These are phyloP conservation scores for Fusarium compactum DNA, from an alignment of 2,329 filamentous ascomycete species.

Conservation along the genomic window DNA sequence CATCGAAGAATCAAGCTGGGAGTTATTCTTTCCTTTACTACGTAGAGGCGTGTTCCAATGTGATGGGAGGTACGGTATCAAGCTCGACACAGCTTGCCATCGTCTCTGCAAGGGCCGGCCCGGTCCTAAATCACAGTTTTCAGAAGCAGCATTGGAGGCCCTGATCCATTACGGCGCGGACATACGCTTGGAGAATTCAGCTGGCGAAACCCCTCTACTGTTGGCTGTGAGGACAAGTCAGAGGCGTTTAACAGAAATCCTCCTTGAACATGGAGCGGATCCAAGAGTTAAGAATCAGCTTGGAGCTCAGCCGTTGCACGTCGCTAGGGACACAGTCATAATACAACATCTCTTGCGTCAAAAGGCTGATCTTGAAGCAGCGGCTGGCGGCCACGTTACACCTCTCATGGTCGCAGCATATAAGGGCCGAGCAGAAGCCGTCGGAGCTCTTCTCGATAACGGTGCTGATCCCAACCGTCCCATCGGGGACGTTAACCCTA, in stretches of 20 bases:
- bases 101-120: no score
- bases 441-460: background rate
- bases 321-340: accelerated
- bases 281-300: accelerated
- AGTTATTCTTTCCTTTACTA: accelerated
- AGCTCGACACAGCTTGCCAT: no score
- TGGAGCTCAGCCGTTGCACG: background rate
- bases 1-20: no score
- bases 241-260: accelerated
- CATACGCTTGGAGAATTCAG: no score
- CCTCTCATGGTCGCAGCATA: background rate
- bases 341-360: accelerated
- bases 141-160: no score
- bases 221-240: accelerated
- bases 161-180: no score
- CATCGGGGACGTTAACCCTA: accelerated
- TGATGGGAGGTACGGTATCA: accelerated
- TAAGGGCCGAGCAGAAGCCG: background rate
- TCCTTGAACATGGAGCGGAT: background rate
- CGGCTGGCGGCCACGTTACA: accelerated
- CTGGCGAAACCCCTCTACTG: accelerated
- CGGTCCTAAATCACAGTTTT: accelerated
- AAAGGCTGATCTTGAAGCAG: background rate
- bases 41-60: accelerated
- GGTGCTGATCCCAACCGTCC: accelerated